Conservation (phyloP, 495 filamentous ascomycete genomes). For the Elasticomyces elasticus region DNA sequence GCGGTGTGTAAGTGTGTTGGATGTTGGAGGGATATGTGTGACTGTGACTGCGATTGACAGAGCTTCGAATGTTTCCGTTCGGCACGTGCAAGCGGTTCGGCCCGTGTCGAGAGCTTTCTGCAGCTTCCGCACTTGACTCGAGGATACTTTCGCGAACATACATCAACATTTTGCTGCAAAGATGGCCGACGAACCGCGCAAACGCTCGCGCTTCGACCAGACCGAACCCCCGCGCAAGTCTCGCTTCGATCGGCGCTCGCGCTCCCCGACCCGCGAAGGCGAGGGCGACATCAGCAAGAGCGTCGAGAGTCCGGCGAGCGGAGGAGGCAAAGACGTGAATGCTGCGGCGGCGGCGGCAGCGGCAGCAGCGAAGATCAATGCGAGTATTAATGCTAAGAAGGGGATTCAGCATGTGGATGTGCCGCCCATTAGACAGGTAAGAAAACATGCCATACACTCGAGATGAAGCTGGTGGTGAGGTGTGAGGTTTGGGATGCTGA, state of each 20-base stretch:
- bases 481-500: background rate
- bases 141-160: conserved; percentile 30
- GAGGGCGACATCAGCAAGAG: conserved; percentile 51
- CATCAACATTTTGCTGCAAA: no score
- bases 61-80: background rate
- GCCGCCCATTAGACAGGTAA: conserved; percentile 67
- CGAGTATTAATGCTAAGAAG: conserved; percentile 81
- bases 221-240: conserved; percentile 64
- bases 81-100: background rate
- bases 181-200: conserved; percentile 76
- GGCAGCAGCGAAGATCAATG: conserved; percentile 89
- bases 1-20: background rate
- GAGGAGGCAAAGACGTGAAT: conserved; percentile 37
- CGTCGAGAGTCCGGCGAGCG: conserved; percentile 45
- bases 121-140: background rate
- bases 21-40: background rate
- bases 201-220: conserved; percentile 88
- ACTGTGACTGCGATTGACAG: background rate
- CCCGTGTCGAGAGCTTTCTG: background rate
- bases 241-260: conserved; percentile 76
- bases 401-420: conserved; percentile 91
- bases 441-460: conserved; percentile 8
- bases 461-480: no score
- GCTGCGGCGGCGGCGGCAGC: conserved; percentile 69
- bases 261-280: conserved; percentile 58